Conservation (phyloP, 768 basidiomycete genomes). For the Pleurotus tuber-regium region DNA sequence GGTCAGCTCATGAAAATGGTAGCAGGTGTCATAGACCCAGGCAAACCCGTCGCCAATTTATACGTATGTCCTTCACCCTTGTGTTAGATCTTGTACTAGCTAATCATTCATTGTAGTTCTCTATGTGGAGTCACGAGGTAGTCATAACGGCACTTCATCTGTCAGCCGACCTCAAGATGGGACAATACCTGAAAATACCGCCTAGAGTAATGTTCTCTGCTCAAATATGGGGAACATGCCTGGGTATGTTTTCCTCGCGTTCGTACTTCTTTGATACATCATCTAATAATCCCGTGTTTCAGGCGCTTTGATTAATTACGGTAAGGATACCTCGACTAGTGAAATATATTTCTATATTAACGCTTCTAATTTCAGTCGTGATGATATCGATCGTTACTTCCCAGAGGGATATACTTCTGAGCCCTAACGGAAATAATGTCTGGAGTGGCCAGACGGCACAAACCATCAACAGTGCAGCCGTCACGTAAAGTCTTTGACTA, state of each 20-base stretch:
- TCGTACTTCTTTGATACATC: background rate
- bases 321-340: conserved; percentile 20
- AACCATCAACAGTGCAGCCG: conserved; percentile 52
- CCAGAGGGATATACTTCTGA: conserved; percentile 52
- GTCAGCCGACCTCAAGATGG: conserved; percentile 67
- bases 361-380: conserved; percentile 37
- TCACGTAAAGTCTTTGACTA: conserved; percentile 29
- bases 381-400: conserved; percentile 53
- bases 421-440: conserved; percentile 54
- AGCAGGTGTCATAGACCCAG: conserved; percentile 56
- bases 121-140: conserved; percentile 68
- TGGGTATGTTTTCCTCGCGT: conserved; percentile 25
- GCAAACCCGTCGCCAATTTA: conserved; percentile 66
- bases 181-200: conserved; percentile 67
- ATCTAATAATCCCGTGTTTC: background rate
- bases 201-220: conserved; percentile 64
- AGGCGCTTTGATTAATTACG: conserved; percentile 35
- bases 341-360: background rate
- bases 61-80: too few relatives aligned
- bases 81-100: too few relatives aligned
- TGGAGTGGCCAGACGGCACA: conserved; percentile 45
- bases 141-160: conserved; percentile 50
- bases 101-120: conserved; percentile 37
- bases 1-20: conserved; percentile 67
- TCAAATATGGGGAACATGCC: conserved; percentile 61